Percentiles rank a stretch among this genome's conserved stretches.
phyloP scores from a whole-genome alignment of 2,329 filamentous ascomycete species.

The Harringtonia aguacate region DNA sequence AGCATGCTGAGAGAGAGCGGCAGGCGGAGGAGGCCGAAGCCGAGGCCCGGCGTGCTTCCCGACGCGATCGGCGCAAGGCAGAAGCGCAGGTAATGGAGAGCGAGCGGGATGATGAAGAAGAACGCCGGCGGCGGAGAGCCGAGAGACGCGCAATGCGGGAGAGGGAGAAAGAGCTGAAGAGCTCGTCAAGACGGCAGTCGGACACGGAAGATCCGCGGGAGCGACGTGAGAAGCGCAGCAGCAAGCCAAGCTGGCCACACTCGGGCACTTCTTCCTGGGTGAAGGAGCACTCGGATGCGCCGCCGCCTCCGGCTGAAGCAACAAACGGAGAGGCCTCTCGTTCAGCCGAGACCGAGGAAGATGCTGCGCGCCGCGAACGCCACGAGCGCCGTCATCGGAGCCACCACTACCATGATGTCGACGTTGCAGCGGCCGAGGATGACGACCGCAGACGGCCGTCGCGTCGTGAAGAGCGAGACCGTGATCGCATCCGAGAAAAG shows the following conservation, averaged over 20 bases:
- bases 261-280: conserved; percentile 57
- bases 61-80: conserved; percentile 37
- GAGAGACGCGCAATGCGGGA: conserved; percentile 34
- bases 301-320: conserved; percentile 40
- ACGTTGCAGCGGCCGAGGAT: conserved; percentile 20
- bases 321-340: background rate
- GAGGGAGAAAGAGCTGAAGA: conserved; percentile 27
- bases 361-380: conserved; percentile 39
- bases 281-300: conserved; percentile 52
- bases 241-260: conserved; percentile 44
- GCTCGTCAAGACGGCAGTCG: conserved; percentile 29
- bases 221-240: conserved; percentile 15
- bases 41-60: conserved; percentile 33
- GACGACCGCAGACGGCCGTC: conserved; percentile 18
- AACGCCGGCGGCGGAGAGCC: conserved; percentile 42
- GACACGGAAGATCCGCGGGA: conserved; percentile 31
- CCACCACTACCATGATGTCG: conserved; percentile 27
- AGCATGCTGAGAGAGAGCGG: conserved; percentile 24
- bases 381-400: conserved; percentile 36
- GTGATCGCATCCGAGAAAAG: conserved; percentile 5
- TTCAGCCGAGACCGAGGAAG: conserved; percentile 22
- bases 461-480: conserved; percentile 19
- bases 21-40: conserved; percentile 32
- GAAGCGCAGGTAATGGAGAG: conserved; percentile 17
- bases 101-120: conserved; percentile 37